These are phyloP conservation scores for Cylindrodendrum hubeiense DNA, from an alignment of 2,329 filamentous ascomycete species.

Conservation along the genomic window DNA sequence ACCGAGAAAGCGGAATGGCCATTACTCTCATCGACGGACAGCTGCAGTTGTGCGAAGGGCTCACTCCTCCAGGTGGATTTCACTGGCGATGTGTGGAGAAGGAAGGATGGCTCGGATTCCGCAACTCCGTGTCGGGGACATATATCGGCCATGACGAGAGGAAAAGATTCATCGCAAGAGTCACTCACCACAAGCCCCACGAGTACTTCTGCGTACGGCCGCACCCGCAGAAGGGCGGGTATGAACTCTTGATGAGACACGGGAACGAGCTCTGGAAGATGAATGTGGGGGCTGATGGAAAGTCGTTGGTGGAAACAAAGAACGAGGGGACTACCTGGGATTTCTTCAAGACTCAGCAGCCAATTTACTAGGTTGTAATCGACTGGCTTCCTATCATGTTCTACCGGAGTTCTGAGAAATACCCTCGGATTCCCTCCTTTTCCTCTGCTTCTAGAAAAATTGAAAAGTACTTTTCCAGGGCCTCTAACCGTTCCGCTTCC, in stretches of 20 bases:
- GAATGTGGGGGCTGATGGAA: conserved; percentile 34
- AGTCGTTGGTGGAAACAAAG: conserved; percentile 41
- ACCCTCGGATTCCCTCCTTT: conserved; percentile 23
- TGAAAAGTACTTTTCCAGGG: conserved; percentile 61
- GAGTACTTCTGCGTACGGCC: conserved; percentile 48
- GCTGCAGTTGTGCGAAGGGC: conserved; percentile 38
- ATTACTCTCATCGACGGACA: conserved; percentile 49
- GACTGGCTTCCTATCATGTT: not conserved
- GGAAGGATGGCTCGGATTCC: conserved; percentile 54
- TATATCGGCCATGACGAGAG: conserved; percentile 50
- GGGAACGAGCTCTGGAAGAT: conserved; percentile 46
- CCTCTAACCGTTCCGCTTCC: conserved; percentile 61
- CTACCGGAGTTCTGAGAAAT: conserved; percentile 23
- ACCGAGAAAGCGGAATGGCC: conserved; percentile 37
- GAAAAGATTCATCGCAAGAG: conserved; percentile 39
- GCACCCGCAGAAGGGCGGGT: conserved; percentile 47
- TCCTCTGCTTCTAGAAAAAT: conserved; percentile 55
- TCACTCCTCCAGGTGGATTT: conserved; percentile 36
- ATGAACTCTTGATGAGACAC: conserved; percentile 47
- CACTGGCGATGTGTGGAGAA: conserved; percentile 55
- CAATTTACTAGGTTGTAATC: not conserved
- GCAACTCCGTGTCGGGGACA: conserved; percentile 48
- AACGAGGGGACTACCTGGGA: conserved; percentile 48
- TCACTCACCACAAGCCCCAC: conserved; percentile 38
- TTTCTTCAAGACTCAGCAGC: conserved; percentile 36